Evolutionary conservation across 192 early-diverging fungal species (phyloP).

Genomic region (Coemansia sp.): DNA sequence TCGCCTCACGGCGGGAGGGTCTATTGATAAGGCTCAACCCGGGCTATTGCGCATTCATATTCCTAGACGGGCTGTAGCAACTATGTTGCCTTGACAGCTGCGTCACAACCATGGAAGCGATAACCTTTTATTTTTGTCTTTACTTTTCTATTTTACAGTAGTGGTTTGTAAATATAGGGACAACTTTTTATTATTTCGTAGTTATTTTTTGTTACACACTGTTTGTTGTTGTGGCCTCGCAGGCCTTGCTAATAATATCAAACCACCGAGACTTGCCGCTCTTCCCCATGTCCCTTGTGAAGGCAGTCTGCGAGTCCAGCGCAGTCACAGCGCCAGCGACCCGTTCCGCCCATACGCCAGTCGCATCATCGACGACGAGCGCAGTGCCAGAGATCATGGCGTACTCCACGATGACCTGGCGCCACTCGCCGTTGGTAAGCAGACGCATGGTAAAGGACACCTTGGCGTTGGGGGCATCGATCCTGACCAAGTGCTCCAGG

Average conservation of each 20-base stretch:
- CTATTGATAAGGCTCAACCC: slow-evolving; percentile 1
- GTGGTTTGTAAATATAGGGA: too few species aligned
- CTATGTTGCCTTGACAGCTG: slow-evolving; percentile 47
- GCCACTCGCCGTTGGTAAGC: background rate
- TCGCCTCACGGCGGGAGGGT: background rate
- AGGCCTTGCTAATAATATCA: slow-evolving; percentile 26
- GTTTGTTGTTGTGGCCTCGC: slow-evolving; percentile 6
- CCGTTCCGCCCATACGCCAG: slow-evolving; percentile 8
- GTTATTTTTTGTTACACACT: slow-evolving; percentile 1
- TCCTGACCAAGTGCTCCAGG: slow-evolving; percentile 25
- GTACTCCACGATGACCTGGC: slow-evolving; percentile 23
- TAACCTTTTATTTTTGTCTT: background rate
- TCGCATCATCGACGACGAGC: slow-evolving; percentile 7
- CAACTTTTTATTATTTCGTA: too few species aligned
- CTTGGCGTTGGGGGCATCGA: slow-evolving; percentile 15
- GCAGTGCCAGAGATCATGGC: slow-evolving; percentile 29
- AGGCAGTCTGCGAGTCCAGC: slow-evolving; percentile 35
- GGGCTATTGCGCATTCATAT: slow-evolving; percentile 49
- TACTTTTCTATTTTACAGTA: slow-evolving; percentile 1
- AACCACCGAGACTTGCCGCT: slow-evolving; percentile 46
- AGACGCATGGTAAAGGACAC: slow-evolving; percentile 25
- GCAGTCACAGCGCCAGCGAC: slow-evolving; percentile 13
- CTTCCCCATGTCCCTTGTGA: slow-evolving; percentile 51
- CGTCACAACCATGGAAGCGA: slow-evolving; percentile 51
- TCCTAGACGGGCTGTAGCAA: slow-evolving; percentile 45